Base-by-base conservation (phyloP, 2,329 filamentous ascomycete genomes). In the Penicillium sp. region DNA sequence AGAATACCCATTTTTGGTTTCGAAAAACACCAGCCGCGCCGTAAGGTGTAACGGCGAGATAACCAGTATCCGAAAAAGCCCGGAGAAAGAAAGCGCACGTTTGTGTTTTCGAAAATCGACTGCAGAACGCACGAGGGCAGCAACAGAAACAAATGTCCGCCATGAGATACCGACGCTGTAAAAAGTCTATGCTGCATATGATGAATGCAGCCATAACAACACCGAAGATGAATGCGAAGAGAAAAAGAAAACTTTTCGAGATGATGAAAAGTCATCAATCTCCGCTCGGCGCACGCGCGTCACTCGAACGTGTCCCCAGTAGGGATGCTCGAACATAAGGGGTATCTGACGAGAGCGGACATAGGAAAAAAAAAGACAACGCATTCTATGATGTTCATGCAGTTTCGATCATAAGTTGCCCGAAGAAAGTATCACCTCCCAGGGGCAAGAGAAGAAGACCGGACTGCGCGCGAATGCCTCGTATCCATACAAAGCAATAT, bases 301-400 rank as follows among this genome's bases (percentile, higher is more conserved):
- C 70, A 66, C 68, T 70, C 71, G 73, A 73, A 69, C 70, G 65
- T 70, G 62, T 70, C 71, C 70, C 55, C 34, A 27, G 61, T 64
- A 65, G 62, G 68, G 64, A 74, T 70, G 71, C 69, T 74, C 72
- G 73, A 78, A 71, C 70, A 77, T 69, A 68, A 72, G 67, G 75
- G 76, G 76, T 79, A 79, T 79, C 76, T 77, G 75, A 73, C 69
- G 68, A 70, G 76, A 77, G 71, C 74, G 73, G 74, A 74, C 69
- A 69, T 64, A 73, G 69, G 68, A 72, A 72, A 74, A 73, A 74
- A 73, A 68, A 70, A 75, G 70, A 73, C 75, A 80, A 79, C 78
- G 78, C 78, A 78, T 74, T 81, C 78, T 81, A 80, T 80, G 74
- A 76, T 78, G 72, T 75, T 73, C 74, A 76, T 75, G 74, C 74